Evolutionary conservation across 108 stramenopile species (phyloP).

Genomic region (Skeletonema marinoi): DNA sequence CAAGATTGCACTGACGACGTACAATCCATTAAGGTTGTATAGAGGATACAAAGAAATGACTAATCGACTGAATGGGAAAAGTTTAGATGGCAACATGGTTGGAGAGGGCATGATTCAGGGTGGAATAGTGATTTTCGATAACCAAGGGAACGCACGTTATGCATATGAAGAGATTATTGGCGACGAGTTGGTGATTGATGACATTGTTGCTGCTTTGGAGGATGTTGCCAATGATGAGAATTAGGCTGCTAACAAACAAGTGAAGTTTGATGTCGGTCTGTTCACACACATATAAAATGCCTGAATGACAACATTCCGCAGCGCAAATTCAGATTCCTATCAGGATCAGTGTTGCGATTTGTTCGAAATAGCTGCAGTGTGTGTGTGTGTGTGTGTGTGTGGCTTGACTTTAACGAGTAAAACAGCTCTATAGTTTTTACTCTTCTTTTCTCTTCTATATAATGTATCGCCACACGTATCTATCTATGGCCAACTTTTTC

Average conservation of each 20-base stretch:
- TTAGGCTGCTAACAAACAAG: not conserved
- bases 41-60: slow-evolving; percentile 41
- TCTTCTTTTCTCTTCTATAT: not conserved
- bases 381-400: not conserved
- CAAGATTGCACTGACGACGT: slow-evolving; percentile 36
- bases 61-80: slow-evolving; percentile 47
- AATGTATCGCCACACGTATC: not conserved
- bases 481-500: not conserved
- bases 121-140: slow-evolving; percentile 76
- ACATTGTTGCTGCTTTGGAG: slow-evolving; percentile 54
- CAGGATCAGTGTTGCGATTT: not conserved
- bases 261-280: not conserved
- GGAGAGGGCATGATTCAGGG: slow-evolving; percentile 85
- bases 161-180: slow-evolving; percentile 81
- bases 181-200: slow-evolving; percentile 52
- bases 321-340: not conserved
- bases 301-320: not conserved
- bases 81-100: slow-evolving; percentile 69
- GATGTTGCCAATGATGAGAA: slow-evolving; percentile 19
- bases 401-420: not conserved
- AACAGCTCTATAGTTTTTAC: not conserved
- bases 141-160: slow-evolving; percentile 59
- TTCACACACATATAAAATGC: not conserved
- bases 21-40: slow-evolving; percentile 60
- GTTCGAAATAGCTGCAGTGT: not conserved